Evolutionary conservation across 257 asterid species (phyloP), one percentile per base, ranked within the genome.

Genomic region (Forsythia viridissima): DNA sequence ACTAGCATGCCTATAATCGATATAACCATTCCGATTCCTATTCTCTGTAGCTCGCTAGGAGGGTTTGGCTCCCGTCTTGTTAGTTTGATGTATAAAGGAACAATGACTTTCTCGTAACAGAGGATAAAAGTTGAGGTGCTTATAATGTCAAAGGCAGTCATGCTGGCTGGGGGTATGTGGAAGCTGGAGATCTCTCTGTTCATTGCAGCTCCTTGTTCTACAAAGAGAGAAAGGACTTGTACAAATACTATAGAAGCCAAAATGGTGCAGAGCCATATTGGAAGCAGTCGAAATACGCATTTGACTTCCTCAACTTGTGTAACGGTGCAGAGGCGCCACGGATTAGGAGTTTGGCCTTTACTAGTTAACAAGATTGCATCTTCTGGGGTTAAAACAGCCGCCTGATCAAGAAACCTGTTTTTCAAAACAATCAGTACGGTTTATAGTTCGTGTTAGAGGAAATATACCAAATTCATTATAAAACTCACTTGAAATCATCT

Each of bases 241-340:
- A 90, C 97, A 40, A 89, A 91, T 12, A 90, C 94, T 69, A 88
- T 71, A 51, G 97, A 93, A 21, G 95, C 87, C 30, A 93, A 79
- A 2, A 89, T 93, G 77, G 97, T 85, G 86, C 97, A 93, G 46
- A 91, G 81, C 97, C 97, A 93, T 90, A 93, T 91, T 34, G 97
- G 97, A 6, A 93, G 85, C 34, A 93, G 84, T 70, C 97, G 86
- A 21, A 93, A 20, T 38, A 93, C 90, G 30, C 97, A 90, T 82
- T 93, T 93, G 5, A 89, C 97, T 87, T 93, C 97, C 83, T 93
- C 97, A 1, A 93, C 97, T 86, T 91, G 97, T 24, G 97, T 88
- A 3, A 91, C 85, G 37, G 94, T 89, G 68, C 97, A 93, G 3
- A 93, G 88, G 73, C 73, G 89, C 97, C 97, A 93, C 11, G 91